phyloP scores from a whole-genome alignment of 495 filamentous ascomycete genomes.

The Delitschia confertaspora region DNA sequence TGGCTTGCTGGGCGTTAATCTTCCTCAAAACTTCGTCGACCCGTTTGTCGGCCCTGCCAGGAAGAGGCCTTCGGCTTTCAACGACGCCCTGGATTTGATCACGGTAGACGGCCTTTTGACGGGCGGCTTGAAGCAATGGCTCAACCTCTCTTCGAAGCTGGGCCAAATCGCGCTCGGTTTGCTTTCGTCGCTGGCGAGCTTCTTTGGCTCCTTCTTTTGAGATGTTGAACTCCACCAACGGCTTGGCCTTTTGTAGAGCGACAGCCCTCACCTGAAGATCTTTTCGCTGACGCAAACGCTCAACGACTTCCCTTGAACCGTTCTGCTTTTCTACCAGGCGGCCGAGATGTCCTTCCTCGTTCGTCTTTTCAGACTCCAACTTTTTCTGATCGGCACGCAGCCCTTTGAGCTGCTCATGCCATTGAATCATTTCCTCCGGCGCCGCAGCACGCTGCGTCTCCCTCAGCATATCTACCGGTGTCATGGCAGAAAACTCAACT shows the following conservation, averaged over 20 bases:
- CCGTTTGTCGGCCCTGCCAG: slow-evolving; percentile 43
- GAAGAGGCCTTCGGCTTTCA: slow-evolving; percentile 41
- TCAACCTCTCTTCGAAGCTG: slow-evolving; percentile 47
- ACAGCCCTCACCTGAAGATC: slow-evolving; percentile 56
- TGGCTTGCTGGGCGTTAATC: slow-evolving; percentile 46
- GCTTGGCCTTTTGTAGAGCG: slow-evolving; percentile 54
- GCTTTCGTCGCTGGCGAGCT: slow-evolving; percentile 13
- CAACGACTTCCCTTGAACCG: slow-evolving; percentile 69
- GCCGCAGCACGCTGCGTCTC: slow-evolving; percentile 85
- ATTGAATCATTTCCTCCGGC: slow-evolving; percentile 65
- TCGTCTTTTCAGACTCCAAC: slow-evolving; percentile 48
- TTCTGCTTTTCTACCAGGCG: slow-evolving; percentile 67
- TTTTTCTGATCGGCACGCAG: slow-evolving; percentile 61
- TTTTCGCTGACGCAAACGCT: slow-evolving; percentile 67
- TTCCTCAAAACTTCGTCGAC: slow-evolving; percentile 43
- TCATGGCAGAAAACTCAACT: slow-evolving; percentile 81
- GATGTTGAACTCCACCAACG: slow-evolving; percentile 54
- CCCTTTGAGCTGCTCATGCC: slow-evolving; percentile 65
- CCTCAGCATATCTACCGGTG: slow-evolving; percentile 71
- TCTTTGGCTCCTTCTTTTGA: slow-evolving; percentile 35
- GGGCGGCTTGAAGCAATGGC: slow-evolving; percentile 47
- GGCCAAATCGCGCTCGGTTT: slow-evolving; percentile 44
- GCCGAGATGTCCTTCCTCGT: slow-evolving; percentile 51
- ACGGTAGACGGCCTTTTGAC: slow-evolving; percentile 32
- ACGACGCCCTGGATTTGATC: slow-evolving; percentile 42